Evolutionary conservation across 2,329 filamentous ascomycete species (phyloP).

Genomic region (Botrytis deweyae): DNA sequence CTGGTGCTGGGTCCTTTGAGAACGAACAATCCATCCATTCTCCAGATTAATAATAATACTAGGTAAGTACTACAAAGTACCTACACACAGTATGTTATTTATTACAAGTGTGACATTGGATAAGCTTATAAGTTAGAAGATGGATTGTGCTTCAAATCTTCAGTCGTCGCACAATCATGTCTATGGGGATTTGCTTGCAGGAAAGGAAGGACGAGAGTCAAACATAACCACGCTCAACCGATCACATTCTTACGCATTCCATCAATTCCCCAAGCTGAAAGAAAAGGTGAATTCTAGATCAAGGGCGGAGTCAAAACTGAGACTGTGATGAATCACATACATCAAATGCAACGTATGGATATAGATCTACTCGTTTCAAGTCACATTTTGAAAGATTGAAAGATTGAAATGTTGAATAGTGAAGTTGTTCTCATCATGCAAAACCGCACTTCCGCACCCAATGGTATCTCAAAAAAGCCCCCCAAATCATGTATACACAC

Average conservation of each 20-base stretch:
- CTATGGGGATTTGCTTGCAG: conserved; percentile 1
- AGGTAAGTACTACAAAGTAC: background rate
- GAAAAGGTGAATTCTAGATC: too few relatives aligned
- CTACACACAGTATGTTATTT: background rate
- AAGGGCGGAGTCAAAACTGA: background rate
- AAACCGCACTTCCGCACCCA: conserved; percentile 21
- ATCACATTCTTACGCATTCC: background rate
- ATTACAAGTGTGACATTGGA: background rate
- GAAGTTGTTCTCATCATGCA: background rate
- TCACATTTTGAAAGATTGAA: background rate
- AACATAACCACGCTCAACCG: background rate
- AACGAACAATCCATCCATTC: background rate
- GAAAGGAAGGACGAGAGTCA: background rate
- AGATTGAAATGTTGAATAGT: background rate
- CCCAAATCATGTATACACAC: conserved; percentile 18
- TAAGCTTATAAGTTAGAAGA: background rate
- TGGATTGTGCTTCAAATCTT: background rate
- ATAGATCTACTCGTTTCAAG: background rate
- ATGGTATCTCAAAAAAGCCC: conserved; percentile 34
- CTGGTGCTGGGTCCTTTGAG: background rate
- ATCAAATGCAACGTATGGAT: background rate
- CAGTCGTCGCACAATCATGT: background rate
- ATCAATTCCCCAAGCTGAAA: background rate
- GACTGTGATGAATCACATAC: background rate
- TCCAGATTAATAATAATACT: background rate